Percentiles rank a stretch among this genome's conserved stretches.
These are phyloP conservation scores for Phytophthora colocasiae DNA, from an alignment of 352 stramenopile species.

Conservation along the genomic window DNA sequence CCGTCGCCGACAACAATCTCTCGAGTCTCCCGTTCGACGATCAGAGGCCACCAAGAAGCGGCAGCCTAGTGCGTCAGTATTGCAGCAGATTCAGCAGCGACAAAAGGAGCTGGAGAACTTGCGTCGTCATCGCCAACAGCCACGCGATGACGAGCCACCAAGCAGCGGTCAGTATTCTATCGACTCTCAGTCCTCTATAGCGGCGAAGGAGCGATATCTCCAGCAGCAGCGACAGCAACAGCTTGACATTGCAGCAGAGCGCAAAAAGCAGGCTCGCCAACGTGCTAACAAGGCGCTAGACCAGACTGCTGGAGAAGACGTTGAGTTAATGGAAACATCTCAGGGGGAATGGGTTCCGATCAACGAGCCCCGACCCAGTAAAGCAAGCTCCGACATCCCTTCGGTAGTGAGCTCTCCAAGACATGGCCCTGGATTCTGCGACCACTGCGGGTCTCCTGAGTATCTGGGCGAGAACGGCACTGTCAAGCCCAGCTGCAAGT, in stretches of 20 bases:
- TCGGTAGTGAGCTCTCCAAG: slow-evolving; percentile 30
- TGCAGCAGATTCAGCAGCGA: slow-evolving; percentile 43
- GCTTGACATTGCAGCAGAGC: slow-evolving; percentile 24
- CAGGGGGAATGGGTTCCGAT: slow-evolving; percentile 73
- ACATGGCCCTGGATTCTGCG: slow-evolving; percentile 41
- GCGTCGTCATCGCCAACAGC: slow-evolving; percentile 30
- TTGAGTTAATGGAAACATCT: slow-evolving; percentile 67
- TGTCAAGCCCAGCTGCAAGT: slow-evolving; percentile 57
- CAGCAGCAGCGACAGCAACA: slow-evolving; percentile 50
- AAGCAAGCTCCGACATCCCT: slow-evolving; percentile 17
- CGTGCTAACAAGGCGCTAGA: slow-evolving; percentile 36
- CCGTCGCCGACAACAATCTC: slow-evolving; percentile 29
- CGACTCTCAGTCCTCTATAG: slow-evolving; percentile 31
- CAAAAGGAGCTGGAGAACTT: slow-evolving; percentile 40
- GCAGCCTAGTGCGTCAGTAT: slow-evolving; percentile 19
- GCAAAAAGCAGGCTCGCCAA: slow-evolving; percentile 20
- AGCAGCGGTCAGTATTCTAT: slow-evolving; percentile 26
- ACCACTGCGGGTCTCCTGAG: slow-evolving; percentile 49
- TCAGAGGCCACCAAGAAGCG: slow-evolving; percentile 20
- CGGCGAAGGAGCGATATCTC: slow-evolving; percentile 44
- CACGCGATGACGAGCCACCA: slow-evolving; percentile 35
- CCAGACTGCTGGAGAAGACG: slow-evolving; percentile 47
- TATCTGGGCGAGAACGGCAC: slow-evolving; percentile 51
- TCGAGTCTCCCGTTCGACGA: slow-evolving; percentile 13
- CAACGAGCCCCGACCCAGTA: slow-evolving; percentile 22